Conservation (phyloP, 768 basidiomycete genomes). For the Macrolepiota albuminosa region DNA sequence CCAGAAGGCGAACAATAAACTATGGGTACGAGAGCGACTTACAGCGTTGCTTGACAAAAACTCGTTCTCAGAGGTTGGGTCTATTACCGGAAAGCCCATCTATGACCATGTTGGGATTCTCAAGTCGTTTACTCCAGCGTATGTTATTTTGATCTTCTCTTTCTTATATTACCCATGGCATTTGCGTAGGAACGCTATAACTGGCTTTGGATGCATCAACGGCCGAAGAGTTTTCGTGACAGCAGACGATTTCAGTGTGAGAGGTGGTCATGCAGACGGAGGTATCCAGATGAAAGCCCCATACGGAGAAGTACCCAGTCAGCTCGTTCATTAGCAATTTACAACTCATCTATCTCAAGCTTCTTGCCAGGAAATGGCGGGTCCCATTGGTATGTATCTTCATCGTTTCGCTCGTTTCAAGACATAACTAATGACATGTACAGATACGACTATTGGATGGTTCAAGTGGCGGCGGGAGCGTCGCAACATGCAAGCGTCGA, state of each 20-base stretch:
- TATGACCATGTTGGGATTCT: slow-evolving; percentile 23
- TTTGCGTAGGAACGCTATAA: slow-evolving; percentile 29
- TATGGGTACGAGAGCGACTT: slow-evolving; percentile 39
- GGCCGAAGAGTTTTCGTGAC: slow-evolving; percentile 33
- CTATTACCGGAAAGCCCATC: slow-evolving; percentile 30
- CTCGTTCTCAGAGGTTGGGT: slow-evolving; percentile 32
- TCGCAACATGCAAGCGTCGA: slow-evolving; percentile 27
- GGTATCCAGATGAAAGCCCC: slow-evolving; percentile 33
- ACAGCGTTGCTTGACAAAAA: slow-evolving; percentile 25
- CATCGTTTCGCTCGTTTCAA: background rate
- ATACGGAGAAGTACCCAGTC: slow-evolving; percentile 30
- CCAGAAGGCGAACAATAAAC: slow-evolving; percentile 32
- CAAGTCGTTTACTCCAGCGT: slow-evolving; percentile 33
- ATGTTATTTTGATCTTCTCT: slow-evolving; percentile 4
- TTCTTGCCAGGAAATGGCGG: slow-evolving; percentile 27
- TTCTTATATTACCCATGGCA: background rate
- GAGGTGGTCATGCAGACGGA: slow-evolving; percentile 39
- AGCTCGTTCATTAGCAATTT: background rate
- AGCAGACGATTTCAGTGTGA: slow-evolving; percentile 38
- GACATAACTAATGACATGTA: background rate
- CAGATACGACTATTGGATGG: slow-evolving; percentile 37
- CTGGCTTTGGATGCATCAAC: slow-evolving; percentile 30
- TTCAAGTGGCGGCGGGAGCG: slow-evolving; percentile 38
- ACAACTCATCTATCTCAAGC: slow-evolving; percentile 14
- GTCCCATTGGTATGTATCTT: slow-evolving; percentile 28